These are phyloP conservation scores for Geranium incanum DNA, from an alignment of 441 rosid genomes.

Conservation along the genomic window DNA sequence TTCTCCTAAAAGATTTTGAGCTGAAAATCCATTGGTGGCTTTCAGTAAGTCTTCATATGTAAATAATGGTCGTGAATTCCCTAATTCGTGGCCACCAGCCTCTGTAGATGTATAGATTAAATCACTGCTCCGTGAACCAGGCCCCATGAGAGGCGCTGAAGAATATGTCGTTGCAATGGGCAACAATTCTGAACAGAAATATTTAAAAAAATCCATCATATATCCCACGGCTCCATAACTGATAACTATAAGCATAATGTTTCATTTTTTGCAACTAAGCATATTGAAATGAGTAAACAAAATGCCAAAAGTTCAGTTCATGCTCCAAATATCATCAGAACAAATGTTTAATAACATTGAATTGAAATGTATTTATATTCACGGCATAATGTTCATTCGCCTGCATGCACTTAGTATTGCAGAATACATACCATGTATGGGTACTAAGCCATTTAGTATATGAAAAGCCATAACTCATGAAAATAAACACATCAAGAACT, in stretches of 20 bases:
- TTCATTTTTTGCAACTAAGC: neutral
- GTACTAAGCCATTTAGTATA: too few species aligned
- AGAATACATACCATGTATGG: too few species aligned
- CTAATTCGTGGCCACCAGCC: constrained; percentile 43
- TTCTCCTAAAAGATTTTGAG: constrained; percentile 71
- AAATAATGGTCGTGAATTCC: constrained; percentile 59
- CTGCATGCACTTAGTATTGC: too few species aligned
- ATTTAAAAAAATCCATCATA: constrained; percentile 6
- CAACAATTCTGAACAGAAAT: constrained; percentile 40
- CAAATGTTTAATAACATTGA: too few species aligned
- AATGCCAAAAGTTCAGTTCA: too few species aligned
- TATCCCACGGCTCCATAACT: constrained; percentile 7
- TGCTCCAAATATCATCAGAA: too few species aligned
- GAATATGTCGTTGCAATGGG: constrained; percentile 37
- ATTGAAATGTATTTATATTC: too few species aligned
- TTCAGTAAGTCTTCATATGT: constrained; percentile 59
- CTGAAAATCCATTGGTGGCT: constrained; percentile 72
- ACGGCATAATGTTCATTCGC: too few species aligned
- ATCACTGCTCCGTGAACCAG: constrained; percentile 47
- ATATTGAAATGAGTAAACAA: too few species aligned
- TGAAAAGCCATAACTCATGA: neutral
- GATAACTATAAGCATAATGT: neutral
- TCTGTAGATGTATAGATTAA: constrained; percentile 35
- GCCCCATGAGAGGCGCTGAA: constrained; percentile 54
- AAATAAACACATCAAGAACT: neutral